Base-by-base conservation (phyloP, 768 basidiomycete genomes). In the Trametes elegans region DNA sequence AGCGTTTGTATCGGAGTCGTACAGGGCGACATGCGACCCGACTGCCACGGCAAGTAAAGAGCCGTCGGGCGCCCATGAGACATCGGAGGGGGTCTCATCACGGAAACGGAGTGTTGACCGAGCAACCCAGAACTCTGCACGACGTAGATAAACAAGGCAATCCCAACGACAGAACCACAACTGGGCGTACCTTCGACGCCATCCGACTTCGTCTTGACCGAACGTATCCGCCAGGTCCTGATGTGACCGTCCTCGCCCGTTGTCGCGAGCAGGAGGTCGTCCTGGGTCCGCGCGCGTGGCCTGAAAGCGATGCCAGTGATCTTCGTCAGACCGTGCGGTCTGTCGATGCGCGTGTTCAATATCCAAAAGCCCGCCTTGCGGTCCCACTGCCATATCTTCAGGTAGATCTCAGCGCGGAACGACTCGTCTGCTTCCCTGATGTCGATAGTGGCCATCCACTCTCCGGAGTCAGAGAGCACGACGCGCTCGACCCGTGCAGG, bases 361-460 rank as follows among this genome's bases (percentile, higher is more conserved):
- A 73, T 74, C 86, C 86, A 91, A 42, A 71, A 77, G 43, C 76
- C 74, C 53, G 76, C 72, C 59, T 79, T 83, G 38, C 73, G 74
- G 65, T 87, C 82, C 91, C 93, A 96, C 52, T 73, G 74, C 96
- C 97, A 99, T 29, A 98, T 71, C 73, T 98, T 98, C 51, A 99
- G 78, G 66, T 87, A 87, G 27, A 86, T 76, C 71, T 87, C 93
- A 24, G 74, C 74, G 59, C 77, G 83, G 70, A 84, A 84, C 11
- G 74, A 76, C 21, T 81, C 82, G 38, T 88, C 85, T 5, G 80
- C 85, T 51, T 83, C 78, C 50, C 94, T 80, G 27, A 73, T 70
- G 70, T 99, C 96, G 23, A 92, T 70, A 1, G 96, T 95, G 5
- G 93, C 93, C 83, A 99, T 83, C 95, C 96, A 98, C 41, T 82